Evolutionary conservation across 345 rosid species (phyloP).

Genomic region (Odontarrhena argentea): DNA sequence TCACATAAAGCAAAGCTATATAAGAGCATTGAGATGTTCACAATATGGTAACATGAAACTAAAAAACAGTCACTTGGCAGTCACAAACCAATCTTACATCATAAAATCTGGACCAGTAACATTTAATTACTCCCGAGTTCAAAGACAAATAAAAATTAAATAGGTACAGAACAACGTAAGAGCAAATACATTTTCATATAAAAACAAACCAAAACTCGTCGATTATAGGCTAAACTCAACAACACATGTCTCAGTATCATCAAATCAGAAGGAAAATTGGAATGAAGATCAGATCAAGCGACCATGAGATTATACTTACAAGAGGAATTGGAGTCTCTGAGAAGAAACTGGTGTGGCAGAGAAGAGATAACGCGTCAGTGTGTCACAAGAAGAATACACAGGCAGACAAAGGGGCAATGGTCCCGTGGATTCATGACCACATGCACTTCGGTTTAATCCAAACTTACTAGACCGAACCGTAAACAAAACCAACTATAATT

Average conservation of each 20-base stretch:
- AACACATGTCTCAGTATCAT: neutral
- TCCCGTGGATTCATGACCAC: constrained; percentile 16
- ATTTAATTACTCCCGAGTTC: too few species aligned
- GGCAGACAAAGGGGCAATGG: neutral
- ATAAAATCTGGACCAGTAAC: too few species aligned
- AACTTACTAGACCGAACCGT: neutral
- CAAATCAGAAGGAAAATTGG: neutral
- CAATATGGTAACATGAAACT: constrained; percentile 4
- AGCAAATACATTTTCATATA: too few species aligned
- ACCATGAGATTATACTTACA: constrained; percentile 22
- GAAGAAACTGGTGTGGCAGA: constrained; percentile 11
- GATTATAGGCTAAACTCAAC: neutral
- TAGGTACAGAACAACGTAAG: too few species aligned
- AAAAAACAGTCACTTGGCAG: neutral
- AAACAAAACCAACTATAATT: neutral
- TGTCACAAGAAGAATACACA: neutral
- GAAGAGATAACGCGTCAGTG: neutral
- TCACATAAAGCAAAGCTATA: neutral
- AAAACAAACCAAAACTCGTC: neutral
- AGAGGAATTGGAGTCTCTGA: neutral
- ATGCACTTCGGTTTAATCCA: constrained; percentile 16
- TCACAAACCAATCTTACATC: neutral
- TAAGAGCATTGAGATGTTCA: neutral
- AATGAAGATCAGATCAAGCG: neutral
- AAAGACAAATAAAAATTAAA: too few species aligned